Percentiles rank a stretch among this genome's conserved stretches.
Evolutionary conservation across 192 early-diverging fungal species (phyloP).

Genomic region (Chytriomyces sp.): DNA sequence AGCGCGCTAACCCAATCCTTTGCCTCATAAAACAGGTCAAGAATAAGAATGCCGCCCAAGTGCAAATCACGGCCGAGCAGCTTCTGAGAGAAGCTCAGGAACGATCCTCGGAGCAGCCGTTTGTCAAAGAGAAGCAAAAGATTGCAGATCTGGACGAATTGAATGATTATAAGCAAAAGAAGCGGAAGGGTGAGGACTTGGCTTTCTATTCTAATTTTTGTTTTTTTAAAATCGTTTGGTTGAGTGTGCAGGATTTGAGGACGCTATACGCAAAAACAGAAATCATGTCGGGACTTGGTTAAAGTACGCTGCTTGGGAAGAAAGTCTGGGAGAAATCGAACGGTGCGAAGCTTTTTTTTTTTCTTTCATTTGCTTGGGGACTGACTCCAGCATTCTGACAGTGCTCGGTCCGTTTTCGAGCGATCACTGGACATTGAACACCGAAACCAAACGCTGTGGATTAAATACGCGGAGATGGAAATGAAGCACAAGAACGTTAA

Average conservation of each 20-base stretch:
- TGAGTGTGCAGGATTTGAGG: constrained; percentile 69
- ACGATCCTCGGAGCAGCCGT: constrained; percentile 67
- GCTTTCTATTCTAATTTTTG: neutral
- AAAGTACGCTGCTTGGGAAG: constrained; percentile 97
- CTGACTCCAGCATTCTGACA: neutral
- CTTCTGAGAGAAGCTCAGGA: constrained; percentile 94
- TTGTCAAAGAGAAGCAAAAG: constrained; percentile 78
- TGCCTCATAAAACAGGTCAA: constrained; percentile 64
- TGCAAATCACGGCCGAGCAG: constrained; percentile 99
- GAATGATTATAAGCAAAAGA: constrained; percentile 83
- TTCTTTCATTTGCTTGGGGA: neutral
- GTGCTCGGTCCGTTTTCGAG: constrained; percentile 69
- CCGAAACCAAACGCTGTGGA: constrained; percentile 83
- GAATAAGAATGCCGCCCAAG: constrained; percentile 96
- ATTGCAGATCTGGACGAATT: constrained; percentile 94
- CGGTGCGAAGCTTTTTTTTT: constrained; percentile 47
- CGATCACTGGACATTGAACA: constrained; percentile 91
- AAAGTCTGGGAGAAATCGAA: constrained; percentile 83
- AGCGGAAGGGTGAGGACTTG: constrained; percentile 71
- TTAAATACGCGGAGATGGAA: constrained; percentile 97
- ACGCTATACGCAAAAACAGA: constrained; percentile 83
- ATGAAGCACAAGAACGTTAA: constrained; percentile 96
- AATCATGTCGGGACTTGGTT: constrained; percentile 89
- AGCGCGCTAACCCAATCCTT: neutral
- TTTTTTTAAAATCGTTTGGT: too few relatives aligned